These are phyloP conservation scores for Senna tora DNA, from an alignment of 306 rosid genomes.

Conservation along the genomic window DNA sequence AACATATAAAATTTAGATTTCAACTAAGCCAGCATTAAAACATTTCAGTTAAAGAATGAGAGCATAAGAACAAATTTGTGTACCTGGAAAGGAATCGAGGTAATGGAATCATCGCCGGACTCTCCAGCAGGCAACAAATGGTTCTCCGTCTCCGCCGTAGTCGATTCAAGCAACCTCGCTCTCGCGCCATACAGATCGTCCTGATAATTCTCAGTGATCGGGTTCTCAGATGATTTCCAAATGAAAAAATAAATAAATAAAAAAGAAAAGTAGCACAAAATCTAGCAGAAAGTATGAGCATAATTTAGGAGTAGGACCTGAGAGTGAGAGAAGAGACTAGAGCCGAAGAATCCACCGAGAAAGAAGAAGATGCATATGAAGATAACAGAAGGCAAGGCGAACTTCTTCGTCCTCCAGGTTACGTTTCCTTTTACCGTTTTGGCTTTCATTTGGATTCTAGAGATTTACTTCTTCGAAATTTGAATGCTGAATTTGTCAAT, in stretches of 20 bases:
- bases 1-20: constrained; percentile 27
- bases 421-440: constrained; percentile 54
- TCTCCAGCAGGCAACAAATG: constrained; percentile 58
- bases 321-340: constrained; percentile 52
- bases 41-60: background rate
- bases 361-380: constrained; percentile 70
- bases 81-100: constrained; percentile 92
- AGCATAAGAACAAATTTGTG: constrained; percentile 30
- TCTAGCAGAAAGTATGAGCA: background rate
- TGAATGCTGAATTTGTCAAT: constrained; percentile 20
- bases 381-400: constrained; percentile 50
- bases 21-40: background rate
- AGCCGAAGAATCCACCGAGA: constrained; percentile 70
- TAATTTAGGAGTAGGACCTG: constrained; percentile 37
- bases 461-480: constrained; percentile 23
- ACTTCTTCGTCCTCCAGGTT: constrained; percentile 51
- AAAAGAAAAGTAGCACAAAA: background rate
- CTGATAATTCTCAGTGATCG: constrained; percentile 40
- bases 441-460: constrained; percentile 52
- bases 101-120: constrained; percentile 71
- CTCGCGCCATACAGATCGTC: constrained; percentile 45
- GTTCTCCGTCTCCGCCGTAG: constrained; percentile 39
- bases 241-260: background rate
- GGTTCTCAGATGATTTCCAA: background rate
- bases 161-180: constrained; percentile 55